Base-by-base conservation (phyloP, 805 yeast genomes). In the Kazachstania kunashirensis region DNA sequence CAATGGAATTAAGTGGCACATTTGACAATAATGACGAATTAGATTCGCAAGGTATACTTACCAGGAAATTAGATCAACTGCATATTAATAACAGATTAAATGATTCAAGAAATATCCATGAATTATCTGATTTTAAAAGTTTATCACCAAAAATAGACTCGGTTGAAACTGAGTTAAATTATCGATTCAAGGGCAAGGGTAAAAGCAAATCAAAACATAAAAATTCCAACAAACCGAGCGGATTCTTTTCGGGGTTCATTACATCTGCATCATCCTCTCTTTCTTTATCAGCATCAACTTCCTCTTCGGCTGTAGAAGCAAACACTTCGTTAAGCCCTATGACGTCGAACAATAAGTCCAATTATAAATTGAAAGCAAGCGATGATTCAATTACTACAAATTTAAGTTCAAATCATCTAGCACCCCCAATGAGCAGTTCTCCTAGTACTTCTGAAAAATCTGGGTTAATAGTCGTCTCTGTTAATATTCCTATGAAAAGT, bases 401-500 rank as follows among this genome's bases (percentile, higher is more conserved):
- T 10, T 20, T 10, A 20, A n/a, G n/a, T n/a, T n/a, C n/a, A n/a
- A n/a, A 27, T 10, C 19, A 20, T 6, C 12, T 5, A 34, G 23
- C 38, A 24, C 24, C 29, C 10, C 10, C 19, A 17, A 13, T 12
- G 6, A 23, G 16, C 6, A 3, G 41, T 7, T 40, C 54, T 42
- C 46, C 52, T 34, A 38, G 37, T 23, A 34, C 24, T 3, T 15
- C 31, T 23, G 35, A 39, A 6, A 40, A 37, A 23, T 36, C 52
- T 16, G 68, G 68, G 1, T 28, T 61, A 17, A 49, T 65, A 4
- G 44, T 57, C 2, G 40, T 62, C 8, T 44, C 53, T 2, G 48
- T 62, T 1, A 40, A 41, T 2, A 41, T 59, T 21, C 67, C 68
- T 14, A 49, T 55, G 30, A 55, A 50, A 28, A 56, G 62, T 32